A percentile compares a stretch with the other conserved stretches of the same genome.
Conservation (phyloP, 805 yeast species). For the Cyberlindnera japonica region DNA sequence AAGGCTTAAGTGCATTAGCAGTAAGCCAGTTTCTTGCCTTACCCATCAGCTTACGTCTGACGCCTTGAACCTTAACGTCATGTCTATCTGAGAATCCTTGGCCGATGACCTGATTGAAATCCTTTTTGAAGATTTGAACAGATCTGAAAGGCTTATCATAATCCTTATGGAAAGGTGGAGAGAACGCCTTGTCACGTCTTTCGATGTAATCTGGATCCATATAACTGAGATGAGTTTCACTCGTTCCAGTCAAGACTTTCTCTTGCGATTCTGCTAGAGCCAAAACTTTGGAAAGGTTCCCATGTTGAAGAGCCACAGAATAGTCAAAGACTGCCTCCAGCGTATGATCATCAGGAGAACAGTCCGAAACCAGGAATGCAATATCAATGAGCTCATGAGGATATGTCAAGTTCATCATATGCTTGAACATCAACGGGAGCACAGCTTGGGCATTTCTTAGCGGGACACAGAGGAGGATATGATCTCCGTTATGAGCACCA, state of each 20-base stretch:
- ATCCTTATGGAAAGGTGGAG: slow-evolving; percentile 60
- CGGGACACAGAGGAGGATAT: slow-evolving; percentile 69
- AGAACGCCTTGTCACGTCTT: slow-evolving; percentile 53
- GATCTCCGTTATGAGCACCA: slow-evolving; percentile 53
- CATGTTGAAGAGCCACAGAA: slow-evolving; percentile 65
- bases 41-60: slow-evolving; percentile 80
- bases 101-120: slow-evolving; percentile 80
- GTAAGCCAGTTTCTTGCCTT: slow-evolving; percentile 84
- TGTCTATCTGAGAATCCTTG: slow-evolving; percentile 83
- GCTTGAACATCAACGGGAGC: slow-evolving; percentile 77
- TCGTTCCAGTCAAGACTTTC: slow-evolving; percentile 45
- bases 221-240: slow-evolving; percentile 62
- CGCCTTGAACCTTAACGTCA: slow-evolving; percentile 82
- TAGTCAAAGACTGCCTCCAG: slow-evolving; percentile 62
- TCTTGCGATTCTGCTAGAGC: slow-evolving; percentile 37
- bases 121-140: slow-evolving; percentile 75
- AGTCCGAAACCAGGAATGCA: slow-evolving; percentile 78
- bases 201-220: slow-evolving; percentile 65
- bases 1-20: slow-evolving; percentile 68
- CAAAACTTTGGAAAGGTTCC: slow-evolving; percentile 51
- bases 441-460: slow-evolving; percentile 75
- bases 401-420: slow-evolving; percentile 81
- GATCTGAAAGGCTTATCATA: slow-evolving; percentile 71
- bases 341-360: slow-evolving; percentile 64
- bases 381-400: slow-evolving; percentile 77